Conservation (phyloP, 305 asterid genomes). For the Coffea humblotiana region DNA sequence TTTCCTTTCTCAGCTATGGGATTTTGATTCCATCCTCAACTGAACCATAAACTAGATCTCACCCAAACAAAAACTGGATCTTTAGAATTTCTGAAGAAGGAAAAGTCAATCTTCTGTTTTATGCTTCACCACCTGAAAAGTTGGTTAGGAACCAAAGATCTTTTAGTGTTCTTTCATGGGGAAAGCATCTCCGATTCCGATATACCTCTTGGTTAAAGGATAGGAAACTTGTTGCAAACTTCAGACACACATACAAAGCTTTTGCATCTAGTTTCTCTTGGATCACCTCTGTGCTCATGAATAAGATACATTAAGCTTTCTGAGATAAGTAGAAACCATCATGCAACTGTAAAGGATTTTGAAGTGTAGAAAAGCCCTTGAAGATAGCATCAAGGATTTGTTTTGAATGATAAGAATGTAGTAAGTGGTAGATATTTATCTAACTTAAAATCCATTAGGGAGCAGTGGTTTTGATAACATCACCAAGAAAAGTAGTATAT, state of each 20-base stretch:
- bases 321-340: neutral
- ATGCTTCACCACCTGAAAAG: neutral
- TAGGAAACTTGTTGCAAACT: no score
- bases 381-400: neutral
- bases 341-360: neutral
- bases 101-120: neutral
- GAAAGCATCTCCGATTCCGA: neutral
- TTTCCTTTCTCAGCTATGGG: no score
- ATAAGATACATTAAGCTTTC: no score
- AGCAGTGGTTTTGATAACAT: neutral
- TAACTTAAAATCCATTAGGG: neutral
- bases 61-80: no score
- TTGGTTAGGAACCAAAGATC: neutral
- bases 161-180: no score
- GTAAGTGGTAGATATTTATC: neutral
- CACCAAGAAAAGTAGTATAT: neutral
- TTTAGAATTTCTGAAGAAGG: neutral
- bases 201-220: neutral
- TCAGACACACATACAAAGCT: no score
- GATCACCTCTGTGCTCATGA: no score
- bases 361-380: neutral
- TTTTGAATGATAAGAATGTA: no score
- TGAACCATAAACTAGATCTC: no score
- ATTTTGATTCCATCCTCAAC: no score
- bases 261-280: no score